Evolutionary conservation across 2,329 filamentous ascomycete genomes (phyloP), one percentile per base, ranked within the genome.

Genomic region (Cladosporium sp.): DNA sequence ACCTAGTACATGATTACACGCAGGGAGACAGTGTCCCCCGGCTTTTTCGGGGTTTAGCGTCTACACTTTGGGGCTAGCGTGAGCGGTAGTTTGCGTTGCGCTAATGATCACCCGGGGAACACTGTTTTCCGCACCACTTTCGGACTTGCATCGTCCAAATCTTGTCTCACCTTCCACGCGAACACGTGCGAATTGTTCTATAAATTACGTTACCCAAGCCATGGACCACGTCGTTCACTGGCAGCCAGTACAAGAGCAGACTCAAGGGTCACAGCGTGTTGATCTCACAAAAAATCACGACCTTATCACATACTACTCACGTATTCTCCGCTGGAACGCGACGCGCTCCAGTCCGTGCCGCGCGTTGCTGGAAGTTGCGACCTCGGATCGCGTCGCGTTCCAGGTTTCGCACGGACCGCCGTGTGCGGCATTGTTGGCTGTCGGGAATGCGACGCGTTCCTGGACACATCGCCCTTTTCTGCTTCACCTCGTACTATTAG

Each of bases 251-350:
- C 43, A 49, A 28, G 25, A 49, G 43, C 43, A 49, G 43, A 49
- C 43, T 39, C 37, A 39, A 39, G 37, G 37, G 37, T 39, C 37
- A 39, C 37, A 39, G 37, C 37, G 37, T 39, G 37, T 39, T 39
- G 37, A 39, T 39, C 37, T 39, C 37, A 39, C 37, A 39, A 39
- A 39, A 39, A 39, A 39, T 39, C 37, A 39, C 37, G 37, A 39
- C 37, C 37, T 39, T 43, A 43, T 49, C 43, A 22, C 25, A 49
- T 17, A 22, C 43, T 49, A 76, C 82, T 49, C 76, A 84, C 64
- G 86, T 81, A 51, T 51, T 51, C 49, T 39, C n/a, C 49, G 49
- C 34, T 51, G 49, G 49, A 51, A 51, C 37, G 37, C 37, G 37
- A 39, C 37, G 37, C 37, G 37, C 37, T 39, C 37, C 37, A 39